Conservation (phyloP, 192 early-diverging fungal genomes). For the Backusella psychrophila region DNA sequence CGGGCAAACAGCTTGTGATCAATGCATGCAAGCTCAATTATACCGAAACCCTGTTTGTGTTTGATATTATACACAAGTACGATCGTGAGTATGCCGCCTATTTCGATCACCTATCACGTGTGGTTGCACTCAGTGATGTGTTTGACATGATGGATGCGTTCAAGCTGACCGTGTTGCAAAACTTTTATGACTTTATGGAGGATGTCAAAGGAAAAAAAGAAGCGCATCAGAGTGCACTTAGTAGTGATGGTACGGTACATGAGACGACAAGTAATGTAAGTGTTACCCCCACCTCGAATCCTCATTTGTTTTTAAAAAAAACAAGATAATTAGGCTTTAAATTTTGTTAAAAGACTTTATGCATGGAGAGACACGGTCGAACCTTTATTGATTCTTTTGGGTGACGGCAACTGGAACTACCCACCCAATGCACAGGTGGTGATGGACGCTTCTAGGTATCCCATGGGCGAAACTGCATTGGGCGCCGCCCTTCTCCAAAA, state of each 20-base stretch:
- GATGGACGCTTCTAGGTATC: not conserved
- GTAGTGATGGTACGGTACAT: slow-evolving; percentile 80
- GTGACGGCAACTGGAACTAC: slow-evolving; percentile 59
- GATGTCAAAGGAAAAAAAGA: slow-evolving; percentile 63
- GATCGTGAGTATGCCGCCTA: slow-evolving; percentile 29
- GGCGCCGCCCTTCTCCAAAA: slow-evolving; percentile 25
- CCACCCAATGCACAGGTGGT: slow-evolving; percentile 6
- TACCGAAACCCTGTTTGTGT: slow-evolving; percentile 64
- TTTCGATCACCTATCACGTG: slow-evolving; percentile 45
- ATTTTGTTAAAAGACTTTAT: slow-evolving; percentile 58
- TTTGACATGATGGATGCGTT: slow-evolving; percentile 34
- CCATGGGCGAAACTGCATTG: slow-evolving; percentile 1
- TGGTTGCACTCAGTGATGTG: slow-evolving; percentile 24
- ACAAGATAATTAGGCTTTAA: slow-evolving; percentile 47
- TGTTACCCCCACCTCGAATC: not conserved
- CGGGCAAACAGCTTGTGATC: slow-evolving; percentile 49
- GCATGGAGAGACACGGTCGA: slow-evolving; percentile 56
- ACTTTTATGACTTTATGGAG: slow-evolving; percentile 66
- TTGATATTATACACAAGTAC: slow-evolving; percentile 62
- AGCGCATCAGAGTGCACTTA: slow-evolving; percentile 44
- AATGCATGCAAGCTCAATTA: slow-evolving; percentile 47
- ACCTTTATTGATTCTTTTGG: slow-evolving; percentile 46
- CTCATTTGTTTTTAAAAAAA: not conserved
- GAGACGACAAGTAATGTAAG: slow-evolving; percentile 79
- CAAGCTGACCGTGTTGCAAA: slow-evolving; percentile 50